Conservation (phyloP, 371 early-diverging fungal species). For the Dichotomocladium elegans region DNA sequence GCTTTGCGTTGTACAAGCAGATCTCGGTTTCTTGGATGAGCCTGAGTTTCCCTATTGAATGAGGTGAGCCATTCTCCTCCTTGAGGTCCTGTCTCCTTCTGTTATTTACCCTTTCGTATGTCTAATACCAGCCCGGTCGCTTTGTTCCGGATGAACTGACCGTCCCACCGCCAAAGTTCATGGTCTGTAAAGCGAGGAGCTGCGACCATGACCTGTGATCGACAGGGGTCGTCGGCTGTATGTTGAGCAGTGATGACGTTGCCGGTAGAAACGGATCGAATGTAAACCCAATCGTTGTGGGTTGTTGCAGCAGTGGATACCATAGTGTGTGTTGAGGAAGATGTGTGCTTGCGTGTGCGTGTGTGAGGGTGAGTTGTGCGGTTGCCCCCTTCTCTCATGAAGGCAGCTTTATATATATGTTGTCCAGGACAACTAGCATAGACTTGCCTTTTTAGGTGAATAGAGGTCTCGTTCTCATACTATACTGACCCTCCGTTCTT, state of each 20-base stretch:
- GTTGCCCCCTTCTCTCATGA: too few species aligned
- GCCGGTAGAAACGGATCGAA: constrained; percentile 32
- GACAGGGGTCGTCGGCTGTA: background rate
- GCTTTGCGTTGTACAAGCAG: constrained; percentile 33
- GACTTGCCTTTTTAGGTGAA: constrained; percentile 1
- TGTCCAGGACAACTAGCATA: background rate
- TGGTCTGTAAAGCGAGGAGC: constrained; percentile 23
- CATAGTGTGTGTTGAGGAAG: constrained; percentile 1
- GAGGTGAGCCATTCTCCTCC: background rate
- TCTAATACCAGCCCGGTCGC: constrained; percentile 38
- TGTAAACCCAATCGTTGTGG: constrained; percentile 34
- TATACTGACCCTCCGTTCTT: constrained; percentile 6
- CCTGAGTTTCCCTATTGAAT: constrained; percentile 32
- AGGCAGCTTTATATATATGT: background rate
- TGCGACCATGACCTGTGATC: constrained; percentile 37
- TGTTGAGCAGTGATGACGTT: constrained; percentile 24
- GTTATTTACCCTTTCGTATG: constrained; percentile 42
- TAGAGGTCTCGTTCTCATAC: background rate
- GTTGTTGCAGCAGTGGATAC: background rate
- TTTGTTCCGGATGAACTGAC: constrained; percentile 37
- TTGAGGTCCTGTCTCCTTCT: too few species aligned
- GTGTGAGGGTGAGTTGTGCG: background rate
- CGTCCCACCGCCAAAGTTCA: constrained; percentile 47
- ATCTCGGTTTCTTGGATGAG: constrained; percentile 51
- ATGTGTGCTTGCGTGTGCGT: background rate